Percentiles rank a stretch among this genome's conserved stretches.
phyloP scores from a whole-genome alignment of 2,329 filamentous ascomycete genomes.

The Colletotrichum godetiae region DNA sequence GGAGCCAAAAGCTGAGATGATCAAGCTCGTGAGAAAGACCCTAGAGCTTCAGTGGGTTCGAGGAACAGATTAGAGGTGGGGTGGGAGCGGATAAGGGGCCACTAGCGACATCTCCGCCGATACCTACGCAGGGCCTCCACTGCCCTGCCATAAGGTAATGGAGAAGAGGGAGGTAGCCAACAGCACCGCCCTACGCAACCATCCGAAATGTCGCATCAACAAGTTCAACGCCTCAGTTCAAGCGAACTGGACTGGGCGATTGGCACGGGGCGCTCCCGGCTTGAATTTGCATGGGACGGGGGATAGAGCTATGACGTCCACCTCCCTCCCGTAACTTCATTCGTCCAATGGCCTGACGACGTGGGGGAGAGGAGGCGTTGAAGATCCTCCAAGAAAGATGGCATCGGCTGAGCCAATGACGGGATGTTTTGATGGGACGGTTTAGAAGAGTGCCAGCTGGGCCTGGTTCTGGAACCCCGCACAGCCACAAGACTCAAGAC shows the following conservation, averaged over 20 bases:
- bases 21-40: constrained; percentile 30
- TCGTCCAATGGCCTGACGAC: constrained; percentile 19
- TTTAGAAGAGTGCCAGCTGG: constrained; percentile 1
- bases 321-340: not conserved
- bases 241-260: not conserved
- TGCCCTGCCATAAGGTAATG: not conserved
- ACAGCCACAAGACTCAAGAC: constrained; percentile 27
- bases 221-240: not conserved
- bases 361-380: constrained; percentile 9
- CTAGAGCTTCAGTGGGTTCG: constrained; percentile 14
- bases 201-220: not conserved
- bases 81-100: not conserved
- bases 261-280: not conserved
- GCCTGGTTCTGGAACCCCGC: constrained; percentile 16
- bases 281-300: not conserved
- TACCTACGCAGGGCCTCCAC: not conserved
- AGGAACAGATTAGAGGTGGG: constrained; percentile 6
- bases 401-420: not conserved
- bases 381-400: constrained; percentile 12
- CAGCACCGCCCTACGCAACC: not conserved
- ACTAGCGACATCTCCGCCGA: constrained; percentile 1
- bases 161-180: not conserved
- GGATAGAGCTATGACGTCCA: constrained; percentile 19
- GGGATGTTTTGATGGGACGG: constrained; percentile 17
- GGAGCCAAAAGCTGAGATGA: constrained; percentile 13